Evolutionary conservation across 23 red algal genomes (phyloP), one percentile per base, ranked within the genome.

Genomic region (Gracilaria domingensis): DNA sequence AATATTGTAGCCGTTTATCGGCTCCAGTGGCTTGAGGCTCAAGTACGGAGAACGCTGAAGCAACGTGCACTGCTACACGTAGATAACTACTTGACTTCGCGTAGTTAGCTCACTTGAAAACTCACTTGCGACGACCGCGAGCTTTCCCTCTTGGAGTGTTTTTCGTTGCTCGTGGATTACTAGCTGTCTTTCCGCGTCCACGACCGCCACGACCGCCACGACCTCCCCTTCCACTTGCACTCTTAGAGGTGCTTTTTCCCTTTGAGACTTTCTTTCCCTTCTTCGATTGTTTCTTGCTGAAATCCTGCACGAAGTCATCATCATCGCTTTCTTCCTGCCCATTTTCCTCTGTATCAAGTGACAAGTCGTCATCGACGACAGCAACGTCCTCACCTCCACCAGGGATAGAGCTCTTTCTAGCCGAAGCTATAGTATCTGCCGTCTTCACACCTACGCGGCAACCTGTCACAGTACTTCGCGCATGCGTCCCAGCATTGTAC

Each of bases 401-500:
- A 12, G 45, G 40, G 39, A 77, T 16, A 8, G 72, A 49, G 42
- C 39, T 50, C 23, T 67, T 80, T 67, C 58, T 75, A 6, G 79
- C 83, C 32, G 56, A 38, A 2, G 50, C 61, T 26, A 60, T 29
- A 55, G 42, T 49, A 13, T 66, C 81, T 26, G 40, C 56, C 12
- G 59, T 60, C 71, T 94, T 94, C 38, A 94, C 81, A 21, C 92
- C 92, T 75, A 94, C 53, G 37, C 84, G 81, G 25, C 62, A 42
- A 17, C 62, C 82, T 25, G 92, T 88, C 14, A 94, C 82, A 34
- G 92, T 94, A 24, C 64, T 78, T 26, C 81, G 81, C 83, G 51
- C 80, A 69, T 94, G 92, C 13, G 78, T 69, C 6, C 53, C 50
- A 14, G 67, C 40, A 73, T 82, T 81, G 37, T 95, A 98, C 20